Evolutionary conservation across 176 grass and related monocot genomes (phyloP), one percentile per base, ranked within the genome.

Genomic region (Saccharum spontaneum): DNA sequence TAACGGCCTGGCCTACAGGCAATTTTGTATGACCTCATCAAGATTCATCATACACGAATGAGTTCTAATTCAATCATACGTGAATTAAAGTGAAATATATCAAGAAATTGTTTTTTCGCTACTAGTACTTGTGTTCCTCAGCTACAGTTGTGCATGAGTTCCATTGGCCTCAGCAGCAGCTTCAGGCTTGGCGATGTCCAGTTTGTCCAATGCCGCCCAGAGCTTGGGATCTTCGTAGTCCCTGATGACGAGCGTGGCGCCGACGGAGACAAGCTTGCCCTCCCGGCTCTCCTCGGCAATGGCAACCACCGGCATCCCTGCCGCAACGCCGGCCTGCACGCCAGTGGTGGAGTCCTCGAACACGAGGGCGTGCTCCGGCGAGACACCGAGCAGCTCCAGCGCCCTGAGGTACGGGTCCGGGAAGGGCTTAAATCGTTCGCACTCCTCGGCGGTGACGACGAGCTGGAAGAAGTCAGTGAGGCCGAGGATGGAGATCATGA

Each of bases 321-420:
- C 95, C 7, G 87, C 92, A 1, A 92, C 87, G 16, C 89, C 93
- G 9, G 96, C 91, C 73, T 90, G 87, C 20, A 95, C 57, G 9
- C 89, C 93, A 9, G 64, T 44, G 7, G 89, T 86, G 0, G 96
- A 98, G 52, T 95, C 96, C 89, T 98, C 93, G 11, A 95, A 94
- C 76, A 95, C 73, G 20, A 98, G 0, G 3, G 93, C 18, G 13
- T 93, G 83, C 5, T 86, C 64, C 18, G 91, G 45, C 46, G 85
- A 90, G 20, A 75, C 83, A 16, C 86, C 83, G 4, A 95, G 93
- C 76, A 94, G 73, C n/a, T 1, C 69, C 28, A 98, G 82, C 31
- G 87, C 91, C 52, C 77, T 79, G 65, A 98, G 83, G 85, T 95
- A 98, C 2, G 84, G 83, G 48, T 95, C 97, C 6, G 91, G 93